Percentiles rank a stretch among this genome's conserved stretches.
Conservation (phyloP, 2,329 filamentous ascomycete genomes). For the Aureobasidium sp. region DNA sequence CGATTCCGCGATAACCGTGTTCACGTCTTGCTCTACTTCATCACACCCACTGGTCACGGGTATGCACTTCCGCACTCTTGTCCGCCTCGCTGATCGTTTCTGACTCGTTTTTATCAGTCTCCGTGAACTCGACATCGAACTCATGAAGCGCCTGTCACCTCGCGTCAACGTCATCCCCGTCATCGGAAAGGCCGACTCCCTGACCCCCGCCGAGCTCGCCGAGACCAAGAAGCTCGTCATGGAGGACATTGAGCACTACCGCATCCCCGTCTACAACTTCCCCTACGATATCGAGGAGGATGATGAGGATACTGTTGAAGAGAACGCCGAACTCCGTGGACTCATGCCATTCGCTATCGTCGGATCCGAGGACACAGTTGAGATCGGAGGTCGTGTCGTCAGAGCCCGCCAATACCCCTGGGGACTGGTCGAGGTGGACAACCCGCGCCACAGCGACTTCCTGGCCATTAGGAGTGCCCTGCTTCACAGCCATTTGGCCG, state of each 20-base stretch:
- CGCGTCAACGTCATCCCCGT: constrained; percentile 98
- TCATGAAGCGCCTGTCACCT: constrained; percentile 98
- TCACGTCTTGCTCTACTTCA: constrained; percentile 97
- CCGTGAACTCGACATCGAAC: constrained; percentile 96
- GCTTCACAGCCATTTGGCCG: constrained; percentile 93
- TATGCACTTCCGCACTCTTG: not conserved
- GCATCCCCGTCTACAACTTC: constrained; percentile 99
- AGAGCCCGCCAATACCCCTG: constrained; percentile 96
- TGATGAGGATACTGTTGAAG: constrained; percentile 97
- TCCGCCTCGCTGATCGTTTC: not conserved
- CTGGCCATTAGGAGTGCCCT: constrained; percentile 92
- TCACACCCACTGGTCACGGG: constrained; percentile 92
- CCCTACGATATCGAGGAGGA: constrained; percentile 99
- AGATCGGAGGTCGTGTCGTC: constrained; percentile 86
- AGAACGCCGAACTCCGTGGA: constrained; percentile 93
- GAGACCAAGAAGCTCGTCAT: constrained; percentile 99
- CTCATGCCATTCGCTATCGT: constrained; percentile 99
- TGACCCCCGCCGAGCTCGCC: constrained; percentile 90
- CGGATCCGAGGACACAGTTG: constrained; percentile 88
- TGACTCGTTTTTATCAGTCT: constrained; percentile 49
- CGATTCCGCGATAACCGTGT: constrained; percentile 99
- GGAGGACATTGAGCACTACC: constrained; percentile 99
- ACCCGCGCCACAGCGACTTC: constrained; percentile 98
- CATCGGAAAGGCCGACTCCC: constrained; percentile 95
- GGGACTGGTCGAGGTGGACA: constrained; percentile 98